Evolutionary conservation across 2,329 filamentous ascomycete genomes (phyloP).

Genomic region (Chrysoporthe austroafricana): DNA sequence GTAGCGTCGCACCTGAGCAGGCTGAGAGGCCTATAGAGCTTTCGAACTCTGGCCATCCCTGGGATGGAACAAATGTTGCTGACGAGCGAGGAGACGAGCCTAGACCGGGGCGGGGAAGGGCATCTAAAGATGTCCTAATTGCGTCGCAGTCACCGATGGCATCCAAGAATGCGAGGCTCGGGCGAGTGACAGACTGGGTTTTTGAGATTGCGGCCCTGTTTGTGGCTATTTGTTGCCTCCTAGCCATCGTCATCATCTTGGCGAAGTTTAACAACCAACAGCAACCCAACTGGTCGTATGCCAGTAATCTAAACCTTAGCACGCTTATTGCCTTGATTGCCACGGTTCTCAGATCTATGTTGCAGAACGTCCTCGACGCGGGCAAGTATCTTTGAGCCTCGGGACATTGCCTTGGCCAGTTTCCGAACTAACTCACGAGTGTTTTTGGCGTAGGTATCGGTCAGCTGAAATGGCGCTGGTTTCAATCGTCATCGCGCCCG

Average conservation of each 20-base stretch:
- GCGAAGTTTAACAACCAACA: not conserved
- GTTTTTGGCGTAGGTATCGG: not conserved
- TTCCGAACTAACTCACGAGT: not conserved
- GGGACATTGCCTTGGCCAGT: not conserved
- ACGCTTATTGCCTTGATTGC: slow-evolving; percentile 7
- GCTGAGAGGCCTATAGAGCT: not conserved
- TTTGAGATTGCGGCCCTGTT: not conserved
- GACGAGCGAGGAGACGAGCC: not conserved
- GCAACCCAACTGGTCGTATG: slow-evolving; percentile 8
- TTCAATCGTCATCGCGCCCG: not conserved
- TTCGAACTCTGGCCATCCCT: not conserved
- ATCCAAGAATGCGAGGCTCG: not conserved
- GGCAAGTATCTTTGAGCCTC: not conserved
- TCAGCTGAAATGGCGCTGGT: slow-evolving; percentile 14
- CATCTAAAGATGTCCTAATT: not conserved
- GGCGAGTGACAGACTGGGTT: not conserved
- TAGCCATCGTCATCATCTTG: not conserved
- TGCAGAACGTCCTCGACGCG: not conserved
- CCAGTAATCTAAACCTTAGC: slow-evolving; percentile 5
- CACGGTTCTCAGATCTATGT: slow-evolving; percentile 9
- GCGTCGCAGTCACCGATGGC: not conserved
- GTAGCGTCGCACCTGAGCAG: not conserved
- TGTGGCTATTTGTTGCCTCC: not conserved
- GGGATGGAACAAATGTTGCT: not conserved
- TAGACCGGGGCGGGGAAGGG: not conserved